Base-by-base conservation (phyloP, 2,329 filamentous ascomycete species). In the Nothophoma quercina region DNA sequence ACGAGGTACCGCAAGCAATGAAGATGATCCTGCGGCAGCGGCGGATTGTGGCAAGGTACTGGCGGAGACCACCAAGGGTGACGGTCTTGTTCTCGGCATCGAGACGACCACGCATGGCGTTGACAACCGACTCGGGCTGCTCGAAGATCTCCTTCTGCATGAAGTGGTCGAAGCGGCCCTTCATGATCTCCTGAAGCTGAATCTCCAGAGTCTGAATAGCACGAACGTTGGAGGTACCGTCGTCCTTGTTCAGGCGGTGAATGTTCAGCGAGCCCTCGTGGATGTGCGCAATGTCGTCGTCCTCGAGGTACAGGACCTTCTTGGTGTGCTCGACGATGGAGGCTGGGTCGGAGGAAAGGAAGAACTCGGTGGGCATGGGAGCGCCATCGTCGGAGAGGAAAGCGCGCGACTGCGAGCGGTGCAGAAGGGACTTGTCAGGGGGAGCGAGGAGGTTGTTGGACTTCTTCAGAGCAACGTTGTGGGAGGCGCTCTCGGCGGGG, bases 111-210 rank as follows among this genome's bases (percentile, higher is more conserved):
- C 95, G 91, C 95, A 99, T 99, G 64, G 95, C 97, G 85, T 99
- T 99, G 82, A 99, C 88, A 57, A 99, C 91, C 12, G 95, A 99
- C 81, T 99, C 95, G 72, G 95, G 95, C 83, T 99, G 95, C 84
- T 99, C 95, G 77, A 99, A 99, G 72, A 99, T 99, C 78, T 99
- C 95, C 87, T 99, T 99, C 78, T 99, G 95, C 95, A 99, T 99
- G 84, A 97, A 99, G 82, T 99, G 95, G 78, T 99, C 95, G 79
- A 98, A 99, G 76, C 95, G 96, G 78, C 95, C 95, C 88, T 99
- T 99, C 95, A 99, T 99, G 79, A 99, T 99, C 83, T 99, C 93
- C 83, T 99, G 95, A 62, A 99, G 88, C 83, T 99, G 92, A 42
- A 99, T 90, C 83, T 99, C 95, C 50, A 99, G 86, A 49, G 95